phyloP scores from a whole-genome alignment of 139 green algal genomes.

The Chlamydomonas eustigma region DNA sequence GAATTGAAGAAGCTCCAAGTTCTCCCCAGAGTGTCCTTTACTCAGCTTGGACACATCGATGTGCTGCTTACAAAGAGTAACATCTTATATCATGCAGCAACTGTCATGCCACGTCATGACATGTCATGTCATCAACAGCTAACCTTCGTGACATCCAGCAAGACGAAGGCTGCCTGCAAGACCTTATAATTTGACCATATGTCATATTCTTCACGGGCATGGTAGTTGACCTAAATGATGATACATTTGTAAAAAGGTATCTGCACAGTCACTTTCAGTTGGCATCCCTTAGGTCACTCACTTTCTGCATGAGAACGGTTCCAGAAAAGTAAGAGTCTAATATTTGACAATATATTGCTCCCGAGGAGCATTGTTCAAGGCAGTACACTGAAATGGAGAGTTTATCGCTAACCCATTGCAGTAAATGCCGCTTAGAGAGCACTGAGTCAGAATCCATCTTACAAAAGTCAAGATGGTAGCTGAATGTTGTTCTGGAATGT shows the following conservation, averaged over 20 bases:
- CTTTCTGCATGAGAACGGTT: conserved; percentile 4
- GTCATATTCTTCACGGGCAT: conserved; percentile 48
- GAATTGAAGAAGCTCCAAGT: conserved; percentile 12
- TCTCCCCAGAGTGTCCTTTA: conserved; percentile 1
- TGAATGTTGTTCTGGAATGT: no score
- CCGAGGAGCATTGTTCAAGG: not conserved
- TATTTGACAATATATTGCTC: conserved; percentile 3
- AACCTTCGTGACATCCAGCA: conserved; percentile 34
- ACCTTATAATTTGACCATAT: conserved; percentile 61
- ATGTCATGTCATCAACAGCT: no score
- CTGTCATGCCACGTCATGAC: no score
- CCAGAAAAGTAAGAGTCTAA: not conserved
- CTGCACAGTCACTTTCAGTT: no score
- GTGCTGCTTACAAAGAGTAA: not conserved
- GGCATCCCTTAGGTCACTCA: no score
- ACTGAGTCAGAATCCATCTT: not conserved
- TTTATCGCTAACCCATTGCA: not conserved
- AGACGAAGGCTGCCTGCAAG: conserved; percentile 44
- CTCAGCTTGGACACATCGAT: not conserved
- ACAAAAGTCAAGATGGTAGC: no score
- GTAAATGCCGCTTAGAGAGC: not conserved
- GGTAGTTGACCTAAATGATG: conserved; percentile 66
- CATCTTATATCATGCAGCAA: no score
- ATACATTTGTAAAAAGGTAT: no score
- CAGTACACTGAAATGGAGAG: not conserved